phyloP scores from a whole-genome alignment of 2,329 filamentous ascomycete genomes.

The Colletotrichum sidae region DNA sequence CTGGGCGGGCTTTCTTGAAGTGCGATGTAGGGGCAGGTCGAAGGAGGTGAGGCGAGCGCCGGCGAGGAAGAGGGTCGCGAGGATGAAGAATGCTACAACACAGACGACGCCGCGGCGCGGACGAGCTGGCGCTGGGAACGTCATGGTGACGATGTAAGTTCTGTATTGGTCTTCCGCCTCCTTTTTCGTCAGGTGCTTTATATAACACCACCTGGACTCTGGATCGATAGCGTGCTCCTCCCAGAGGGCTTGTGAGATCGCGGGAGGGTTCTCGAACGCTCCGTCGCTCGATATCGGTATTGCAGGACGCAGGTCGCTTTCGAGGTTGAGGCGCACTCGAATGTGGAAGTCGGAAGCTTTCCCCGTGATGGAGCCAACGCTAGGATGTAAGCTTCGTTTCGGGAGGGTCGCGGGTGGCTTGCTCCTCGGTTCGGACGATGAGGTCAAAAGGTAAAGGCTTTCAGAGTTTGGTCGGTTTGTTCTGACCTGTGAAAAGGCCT shows the following conservation, averaged over 20 bases:
- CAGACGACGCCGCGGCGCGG: slow-evolving; percentile 21
- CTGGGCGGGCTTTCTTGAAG: slow-evolving; percentile 29
- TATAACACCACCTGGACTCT: too few species aligned
- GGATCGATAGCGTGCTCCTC: neutral
- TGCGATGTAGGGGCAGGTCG: slow-evolving; percentile 32
- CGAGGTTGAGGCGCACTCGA: slow-evolving; percentile 1
- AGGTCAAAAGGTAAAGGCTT: neutral
- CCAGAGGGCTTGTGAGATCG: neutral
- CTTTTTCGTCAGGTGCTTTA: neutral
- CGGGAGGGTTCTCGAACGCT: neutral
- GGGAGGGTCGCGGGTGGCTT: slow-evolving; percentile 9
- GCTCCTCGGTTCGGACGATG: neutral
- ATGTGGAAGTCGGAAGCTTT: neutral
- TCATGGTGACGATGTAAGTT: slow-evolving; percentile 4
- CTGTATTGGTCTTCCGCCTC: neutral
- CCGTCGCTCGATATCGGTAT: neutral
- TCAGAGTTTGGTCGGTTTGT: too few species aligned
- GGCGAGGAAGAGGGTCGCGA: slow-evolving; percentile 49
- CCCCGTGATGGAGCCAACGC: slow-evolving; percentile 5
- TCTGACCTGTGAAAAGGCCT: too few species aligned
- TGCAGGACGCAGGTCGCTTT: neutral
- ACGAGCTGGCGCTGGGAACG: slow-evolving; percentile 25
- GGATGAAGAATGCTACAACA: slow-evolving; percentile 43
- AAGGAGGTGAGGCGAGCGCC: slow-evolving; percentile 46
- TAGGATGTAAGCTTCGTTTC: slow-evolving; percentile 15